These are phyloP conservation scores for Rhizophora apiculata DNA, from an alignment of 345 rosid genomes.

Conservation along the genomic window DNA sequence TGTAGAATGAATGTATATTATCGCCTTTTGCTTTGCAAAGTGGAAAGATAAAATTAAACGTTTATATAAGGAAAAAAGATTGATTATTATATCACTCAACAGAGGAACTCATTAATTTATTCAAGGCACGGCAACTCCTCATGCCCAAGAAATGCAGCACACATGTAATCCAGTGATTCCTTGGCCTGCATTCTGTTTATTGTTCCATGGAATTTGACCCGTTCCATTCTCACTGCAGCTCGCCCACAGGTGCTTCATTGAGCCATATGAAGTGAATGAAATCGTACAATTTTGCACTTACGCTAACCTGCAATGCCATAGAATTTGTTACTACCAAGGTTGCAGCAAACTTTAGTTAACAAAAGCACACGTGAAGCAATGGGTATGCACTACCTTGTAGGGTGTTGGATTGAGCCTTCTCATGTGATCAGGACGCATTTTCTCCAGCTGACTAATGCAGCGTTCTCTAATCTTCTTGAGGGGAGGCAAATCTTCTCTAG, in stretches of 20 bases:
- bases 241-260: conserved; percentile 98
- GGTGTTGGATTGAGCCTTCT: conserved; percentile 94
- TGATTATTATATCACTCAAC: not conserved
- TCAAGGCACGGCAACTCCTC: not conserved
- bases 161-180: not conserved
- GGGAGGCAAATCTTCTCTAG: conserved; percentile 64
- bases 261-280: conserved; percentile 97
- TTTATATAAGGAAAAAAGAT: not conserved
- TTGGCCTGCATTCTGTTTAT: conserved; percentile 16
- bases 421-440: conserved; percentile 93
- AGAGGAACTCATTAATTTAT: not conserved
- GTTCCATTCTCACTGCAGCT: conserved; percentile 47
- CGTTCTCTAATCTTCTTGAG: conserved; percentile 66
- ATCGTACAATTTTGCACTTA: conserved; percentile 75
- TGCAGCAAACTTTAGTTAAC: not conserved
- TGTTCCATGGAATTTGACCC: conserved; percentile 5
- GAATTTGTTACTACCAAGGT: not conserved
- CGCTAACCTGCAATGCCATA: conserved; percentile 66
- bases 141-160: not conserved
- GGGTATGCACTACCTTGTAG: conserved; percentile 54
- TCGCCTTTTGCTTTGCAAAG: not conserved
- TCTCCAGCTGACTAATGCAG: conserved; percentile 78
- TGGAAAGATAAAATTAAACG: not conserved
- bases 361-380: not conserved
- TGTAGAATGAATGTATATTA: too few species aligned